Conservation (phyloP, 2,329 filamentous ascomycete species). For the Talaromyces verruculosus region DNA sequence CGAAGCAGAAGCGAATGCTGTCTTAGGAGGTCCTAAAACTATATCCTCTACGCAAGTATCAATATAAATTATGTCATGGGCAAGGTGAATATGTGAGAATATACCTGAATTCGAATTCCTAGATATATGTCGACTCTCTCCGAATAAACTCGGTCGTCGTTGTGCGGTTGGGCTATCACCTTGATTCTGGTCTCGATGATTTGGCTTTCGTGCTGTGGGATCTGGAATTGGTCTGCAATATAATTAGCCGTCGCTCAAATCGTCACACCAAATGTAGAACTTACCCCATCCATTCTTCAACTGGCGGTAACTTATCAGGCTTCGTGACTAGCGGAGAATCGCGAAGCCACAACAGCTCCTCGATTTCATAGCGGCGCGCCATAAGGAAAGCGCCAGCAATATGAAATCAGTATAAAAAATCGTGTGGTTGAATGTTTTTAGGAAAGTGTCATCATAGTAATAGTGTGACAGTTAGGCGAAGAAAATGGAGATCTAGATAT, state of each 20-base stretch:
- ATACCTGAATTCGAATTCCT: conserved; percentile 52
- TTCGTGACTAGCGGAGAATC: conserved; percentile 81
- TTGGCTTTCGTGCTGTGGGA: conserved; percentile 40
- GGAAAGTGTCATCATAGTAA: not conserved
- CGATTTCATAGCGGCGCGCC: conserved; percentile 67
- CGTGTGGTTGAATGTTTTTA: not conserved
- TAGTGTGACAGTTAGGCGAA: not conserved
- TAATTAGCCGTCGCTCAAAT: not conserved
- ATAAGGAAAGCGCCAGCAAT: conserved; percentile 30
- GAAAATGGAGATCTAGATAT: not conserved
- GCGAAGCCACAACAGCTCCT: conserved; percentile 72
- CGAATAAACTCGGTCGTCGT: conserved; percentile 45
- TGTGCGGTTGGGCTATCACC: conserved; percentile 32
- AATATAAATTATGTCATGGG: not conserved
- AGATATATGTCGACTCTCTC: conserved; percentile 43
- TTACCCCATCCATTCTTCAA: conserved; percentile 97
- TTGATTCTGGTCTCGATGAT: conserved; percentile 38
- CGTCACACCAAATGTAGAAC: conserved; percentile 30
- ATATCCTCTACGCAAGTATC: conserved; percentile 63
- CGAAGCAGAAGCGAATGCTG: conserved; percentile 76
- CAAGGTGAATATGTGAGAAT: conserved; percentile 5
- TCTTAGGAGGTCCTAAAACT: conserved; percentile 80
- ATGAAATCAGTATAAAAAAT: conserved; percentile 20
- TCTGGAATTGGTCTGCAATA: conserved; percentile 44
- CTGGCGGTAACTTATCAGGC: conserved; percentile 74